phyloP scores from a whole-genome alignment of 768 basidiomycete species.

The Cantharellus cinnabarinus region DNA sequence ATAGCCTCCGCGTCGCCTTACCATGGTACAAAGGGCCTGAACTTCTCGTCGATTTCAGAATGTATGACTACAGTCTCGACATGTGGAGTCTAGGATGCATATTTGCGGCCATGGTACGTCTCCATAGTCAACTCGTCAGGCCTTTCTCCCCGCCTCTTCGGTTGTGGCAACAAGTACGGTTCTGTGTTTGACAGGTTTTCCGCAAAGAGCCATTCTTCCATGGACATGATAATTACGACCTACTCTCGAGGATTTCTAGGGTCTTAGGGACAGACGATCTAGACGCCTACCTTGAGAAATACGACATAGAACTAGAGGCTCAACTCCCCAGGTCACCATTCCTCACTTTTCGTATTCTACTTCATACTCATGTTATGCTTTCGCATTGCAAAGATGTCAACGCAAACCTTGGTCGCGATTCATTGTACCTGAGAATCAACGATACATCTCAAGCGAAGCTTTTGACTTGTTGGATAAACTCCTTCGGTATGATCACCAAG shows the following conservation, averaged over 20 bases:
- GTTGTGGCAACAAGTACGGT: not conserved
- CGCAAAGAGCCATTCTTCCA: conserved; percentile 99
- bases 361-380: not conserved
- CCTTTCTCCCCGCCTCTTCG: not conserved
- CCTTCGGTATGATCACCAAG: conserved; percentile 91
- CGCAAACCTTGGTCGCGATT: conserved; percentile 92
- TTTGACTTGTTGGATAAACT: conserved; percentile 93
- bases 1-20: conserved; percentile 93
- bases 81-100: conserved; percentile 99
- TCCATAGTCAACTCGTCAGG: not conserved
- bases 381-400: conserved; percentile 38
- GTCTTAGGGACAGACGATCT: conserved; percentile 93
- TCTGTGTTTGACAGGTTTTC: conserved; percentile 49
- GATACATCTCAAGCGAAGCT: conserved; percentile 91
- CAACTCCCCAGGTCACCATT: conserved; percentile 22
- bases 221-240: conserved; percentile 97
- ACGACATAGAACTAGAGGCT: conserved; percentile 73
- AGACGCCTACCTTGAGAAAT: conserved; percentile 82
- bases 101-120: conserved; percentile 89
- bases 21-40: conserved; percentile 98
- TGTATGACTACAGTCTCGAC: conserved; percentile 93
- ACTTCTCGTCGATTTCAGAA: conserved; percentile 90
- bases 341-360: not conserved
- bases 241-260: conserved; percentile 94
- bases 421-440: conserved; percentile 87